phyloP scores from a whole-genome alignment of 192 early-diverging fungal species.

The Mortierella antarctica region DNA sequence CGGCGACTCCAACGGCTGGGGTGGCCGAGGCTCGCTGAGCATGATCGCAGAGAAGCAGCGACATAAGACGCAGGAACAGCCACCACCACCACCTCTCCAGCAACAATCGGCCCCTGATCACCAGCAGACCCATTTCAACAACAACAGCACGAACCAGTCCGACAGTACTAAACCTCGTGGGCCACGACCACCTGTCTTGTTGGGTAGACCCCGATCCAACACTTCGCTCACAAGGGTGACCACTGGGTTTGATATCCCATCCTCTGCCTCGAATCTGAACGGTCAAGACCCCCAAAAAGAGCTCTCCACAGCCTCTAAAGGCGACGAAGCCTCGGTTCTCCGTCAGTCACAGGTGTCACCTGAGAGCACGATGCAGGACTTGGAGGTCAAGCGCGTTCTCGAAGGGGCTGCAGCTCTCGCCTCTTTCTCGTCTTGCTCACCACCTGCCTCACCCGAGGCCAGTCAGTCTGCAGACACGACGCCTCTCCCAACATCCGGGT shows the following conservation, averaged over 20 bases:
- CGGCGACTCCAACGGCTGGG: conserved; percentile 12
- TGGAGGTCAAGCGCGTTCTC: conserved; percentile 50
- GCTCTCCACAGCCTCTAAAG: neutral
- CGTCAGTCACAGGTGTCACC: conserved; percentile 28
- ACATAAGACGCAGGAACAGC: conserved; percentile 6
- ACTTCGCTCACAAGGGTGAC: conserved; percentile 24
- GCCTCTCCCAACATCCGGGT: conserved; percentile 16
- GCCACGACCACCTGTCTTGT: conserved; percentile 37
- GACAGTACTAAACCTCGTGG: conserved; percentile 44
- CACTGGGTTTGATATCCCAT: conserved; percentile 28
- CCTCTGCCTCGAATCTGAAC: neutral
- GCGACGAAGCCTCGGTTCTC: neutral
- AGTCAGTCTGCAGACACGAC: conserved; percentile 29
- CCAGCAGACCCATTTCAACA: conserved; percentile 29
- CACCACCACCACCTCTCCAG: conserved; percentile 14
- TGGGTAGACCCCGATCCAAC: conserved; percentile 43
- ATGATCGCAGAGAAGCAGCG: conserved; percentile 13
- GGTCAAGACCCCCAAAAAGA: neutral
- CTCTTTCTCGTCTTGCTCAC: neutral
- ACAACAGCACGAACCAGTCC: conserved; percentile 28
- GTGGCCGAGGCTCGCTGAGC: conserved; percentile 6
- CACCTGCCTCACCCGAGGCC: neutral
- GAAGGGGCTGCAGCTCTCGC: conserved; percentile 38
- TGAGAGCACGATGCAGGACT: conserved; percentile 47
- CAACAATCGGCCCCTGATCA: conserved; percentile 8